Evolutionary conservation across 495 filamentous ascomycete genomes (phyloP).

Genomic region (Daldinia decipiens): DNA sequence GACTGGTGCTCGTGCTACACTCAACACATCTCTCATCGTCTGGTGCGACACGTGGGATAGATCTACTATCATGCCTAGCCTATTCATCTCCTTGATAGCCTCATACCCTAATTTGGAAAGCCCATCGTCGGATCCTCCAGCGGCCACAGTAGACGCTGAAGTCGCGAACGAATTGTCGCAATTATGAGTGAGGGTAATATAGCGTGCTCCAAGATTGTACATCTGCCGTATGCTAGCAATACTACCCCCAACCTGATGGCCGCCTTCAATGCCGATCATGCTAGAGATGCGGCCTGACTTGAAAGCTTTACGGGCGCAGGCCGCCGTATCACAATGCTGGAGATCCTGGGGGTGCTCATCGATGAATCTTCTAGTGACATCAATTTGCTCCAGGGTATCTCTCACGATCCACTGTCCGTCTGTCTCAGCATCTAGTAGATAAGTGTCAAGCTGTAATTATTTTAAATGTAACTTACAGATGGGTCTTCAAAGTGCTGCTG

Average conservation of each 20-base stretch:
- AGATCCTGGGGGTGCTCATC: constrained; percentile 34
- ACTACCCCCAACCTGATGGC: constrained; percentile 40
- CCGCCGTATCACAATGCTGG: constrained; percentile 37
- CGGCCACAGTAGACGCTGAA: constrained; percentile 59
- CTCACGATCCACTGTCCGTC: constrained; percentile 41
- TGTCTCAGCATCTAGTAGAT: background rate
- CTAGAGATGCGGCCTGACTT: constrained; percentile 39
- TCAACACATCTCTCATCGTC: constrained; percentile 66
- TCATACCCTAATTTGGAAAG: constrained; percentile 36
- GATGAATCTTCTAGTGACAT: constrained; percentile 47
- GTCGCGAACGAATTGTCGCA: constrained; percentile 59
- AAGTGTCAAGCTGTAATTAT: background rate
- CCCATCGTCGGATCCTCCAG: constrained; percentile 31
- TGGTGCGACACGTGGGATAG: constrained; percentile 64
- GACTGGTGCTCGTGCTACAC: constrained; percentile 61
- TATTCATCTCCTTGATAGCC: constrained; percentile 63
- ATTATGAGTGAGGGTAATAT: constrained; percentile 53
- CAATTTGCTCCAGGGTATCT: constrained; percentile 51
- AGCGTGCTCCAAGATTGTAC: constrained; percentile 51
- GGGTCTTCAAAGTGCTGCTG: constrained; percentile 42
- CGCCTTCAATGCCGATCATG: constrained; percentile 51
- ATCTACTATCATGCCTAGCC: constrained; percentile 61
- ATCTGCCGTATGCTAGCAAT: constrained; percentile 50
- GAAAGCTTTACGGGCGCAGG: constrained; percentile 40
- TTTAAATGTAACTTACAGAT: constrained; percentile 21